Percentiles rank a stretch among this genome's conserved stretches.
These are phyloP conservation scores for Tricholoma matsutake DNA, from an alignment of 768 basidiomycete species.

Conservation along the genomic window DNA sequence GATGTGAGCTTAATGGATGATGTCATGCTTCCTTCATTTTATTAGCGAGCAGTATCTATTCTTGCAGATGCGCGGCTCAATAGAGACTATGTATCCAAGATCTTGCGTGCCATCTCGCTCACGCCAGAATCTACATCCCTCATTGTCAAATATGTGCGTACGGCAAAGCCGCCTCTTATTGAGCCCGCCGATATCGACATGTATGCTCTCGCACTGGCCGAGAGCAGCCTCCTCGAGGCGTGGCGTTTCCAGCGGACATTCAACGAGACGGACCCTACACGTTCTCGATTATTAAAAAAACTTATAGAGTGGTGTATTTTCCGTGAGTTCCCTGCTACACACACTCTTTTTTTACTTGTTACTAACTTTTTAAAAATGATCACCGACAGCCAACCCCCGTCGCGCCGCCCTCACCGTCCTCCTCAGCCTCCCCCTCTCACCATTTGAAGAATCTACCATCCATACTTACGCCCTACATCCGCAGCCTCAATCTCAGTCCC, in stretches of 20 bases:
- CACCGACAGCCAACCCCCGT: conserved; percentile 52
- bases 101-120: conserved; percentile 61
- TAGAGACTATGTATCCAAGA: conserved; percentile 75
- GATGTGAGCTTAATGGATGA: neutral
- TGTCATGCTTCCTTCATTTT: neutral
- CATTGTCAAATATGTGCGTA: conserved; percentile 71
- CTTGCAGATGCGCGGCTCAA: conserved; percentile 75
- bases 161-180: conserved; percentile 67
- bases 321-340: conserved; percentile 48
- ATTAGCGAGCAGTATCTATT: conserved; percentile 66
- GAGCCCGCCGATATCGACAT: conserved; percentile 68
- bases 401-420: conserved; percentile 56
- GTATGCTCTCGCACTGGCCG: conserved; percentile 67
- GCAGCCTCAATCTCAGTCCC: neutral
- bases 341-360: neutral
- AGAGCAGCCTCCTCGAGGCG: conserved; percentile 62
- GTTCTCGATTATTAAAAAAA: conserved; percentile 53
- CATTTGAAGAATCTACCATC: conserved; percentile 59
- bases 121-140: conserved; percentile 48
- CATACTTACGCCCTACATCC: conserved; percentile 58
- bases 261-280: conserved; percentile 51
- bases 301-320: conserved; percentile 66
- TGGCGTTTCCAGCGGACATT: conserved; percentile 78
- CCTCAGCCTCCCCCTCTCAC: conserved; percentile 60
- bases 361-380: neutral